Base-by-base conservation (phyloP, 1,139 yeast genomes). In the Kodamaea ohmeri region DNA sequence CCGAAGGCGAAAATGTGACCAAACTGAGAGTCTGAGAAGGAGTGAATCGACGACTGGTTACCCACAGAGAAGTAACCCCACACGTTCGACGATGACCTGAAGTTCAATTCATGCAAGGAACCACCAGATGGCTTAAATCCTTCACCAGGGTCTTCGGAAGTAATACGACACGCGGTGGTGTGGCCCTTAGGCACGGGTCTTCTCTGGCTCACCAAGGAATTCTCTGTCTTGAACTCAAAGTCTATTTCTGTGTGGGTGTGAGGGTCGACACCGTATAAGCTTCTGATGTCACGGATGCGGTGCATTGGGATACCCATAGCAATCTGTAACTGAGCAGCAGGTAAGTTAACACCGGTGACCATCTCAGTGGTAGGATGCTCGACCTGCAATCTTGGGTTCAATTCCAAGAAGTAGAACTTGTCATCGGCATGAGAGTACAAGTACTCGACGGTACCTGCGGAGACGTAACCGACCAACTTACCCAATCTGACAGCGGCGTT, bases 31-130 rank as follows among this genome's bases (percentile, higher is more conserved):
- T 92, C 98, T 19, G 96, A 85, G 70, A 89, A 92, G 4, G 97
- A 89, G 67, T 92, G 98, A 57, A 92, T 94, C 39, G 96, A 92
- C 47, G 97, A 95, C 63, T 88, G 94, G 64, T 87, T 89, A 53
- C 95, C 90, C 40, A 92, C 97, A 12, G 96, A 87, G 77, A 92
- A 92, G 64, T 92, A 92, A 71, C 98, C 98, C 98, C 98, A 92
- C 36, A 92, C 98, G 55, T 92, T 92, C 15, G 97, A 88, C 29
- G 95, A 84, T 3, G 98, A 92, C 63, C 97, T 79, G 75, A 92
- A 92, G 63, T 92, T 94, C 60, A 92, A 78, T 61, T 92, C 98
- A 53, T 89, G 96, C 66, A 92, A 76, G 44, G 90, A 80, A 71
- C 98, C 98, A 58, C 96, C 95, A 36, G 96, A 87, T 43, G 98